These are phyloP conservation scores for Leishmania turanica DNA, from an alignment of 208 protist species.

Conservation along the genomic window DNA sequence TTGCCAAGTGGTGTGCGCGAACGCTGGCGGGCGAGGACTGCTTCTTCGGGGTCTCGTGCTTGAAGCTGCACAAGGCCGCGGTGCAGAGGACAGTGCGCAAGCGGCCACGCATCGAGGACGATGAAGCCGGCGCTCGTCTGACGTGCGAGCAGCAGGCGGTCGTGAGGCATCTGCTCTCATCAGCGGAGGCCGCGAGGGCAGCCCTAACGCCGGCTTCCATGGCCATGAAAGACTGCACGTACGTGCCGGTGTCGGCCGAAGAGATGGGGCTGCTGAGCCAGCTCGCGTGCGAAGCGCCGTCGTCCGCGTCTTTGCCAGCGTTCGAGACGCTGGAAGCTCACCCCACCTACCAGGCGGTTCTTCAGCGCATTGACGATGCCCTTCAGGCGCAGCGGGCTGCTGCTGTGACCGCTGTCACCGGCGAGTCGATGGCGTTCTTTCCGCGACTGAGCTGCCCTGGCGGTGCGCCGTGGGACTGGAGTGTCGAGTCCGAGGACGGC, in stretches of 20 bases:
- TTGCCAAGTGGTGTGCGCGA: slow-evolving; percentile 75
- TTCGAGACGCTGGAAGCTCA: slow-evolving; percentile 17
- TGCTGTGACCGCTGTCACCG: background rate
- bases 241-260: slow-evolving; percentile 38
- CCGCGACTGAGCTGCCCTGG: slow-evolving; percentile 69
- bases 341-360: slow-evolving; percentile 7
- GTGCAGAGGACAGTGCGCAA: slow-evolving; percentile 79
- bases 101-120: slow-evolving; percentile 53
- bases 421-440: slow-evolving; percentile 40
- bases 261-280: slow-evolving; percentile 23
- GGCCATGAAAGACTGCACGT: slow-evolving; percentile 21
- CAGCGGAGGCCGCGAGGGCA: slow-evolving; percentile 18
- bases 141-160: slow-evolving; percentile 36
- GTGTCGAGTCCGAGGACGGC: slow-evolving; percentile 31
- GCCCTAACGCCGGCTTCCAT: slow-evolving; percentile 27
- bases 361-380: slow-evolving; percentile 29
- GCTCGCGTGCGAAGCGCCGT: background rate
- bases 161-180: slow-evolving; percentile 35
- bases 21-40: slow-evolving; percentile 73
- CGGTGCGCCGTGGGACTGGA: slow-evolving; percentile 88
- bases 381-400: slow-evolving; percentile 1
- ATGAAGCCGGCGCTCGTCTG: slow-evolving; percentile 23
- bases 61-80: slow-evolving; percentile 53
- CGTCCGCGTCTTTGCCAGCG: background rate
- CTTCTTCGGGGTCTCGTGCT: slow-evolving; percentile 69